Percentiles rank a stretch among this genome's conserved stretches.
These are phyloP conservation scores for Penium margaritaceum DNA, from an alignment of 139 green algal species.

Conservation along the genomic window DNA sequence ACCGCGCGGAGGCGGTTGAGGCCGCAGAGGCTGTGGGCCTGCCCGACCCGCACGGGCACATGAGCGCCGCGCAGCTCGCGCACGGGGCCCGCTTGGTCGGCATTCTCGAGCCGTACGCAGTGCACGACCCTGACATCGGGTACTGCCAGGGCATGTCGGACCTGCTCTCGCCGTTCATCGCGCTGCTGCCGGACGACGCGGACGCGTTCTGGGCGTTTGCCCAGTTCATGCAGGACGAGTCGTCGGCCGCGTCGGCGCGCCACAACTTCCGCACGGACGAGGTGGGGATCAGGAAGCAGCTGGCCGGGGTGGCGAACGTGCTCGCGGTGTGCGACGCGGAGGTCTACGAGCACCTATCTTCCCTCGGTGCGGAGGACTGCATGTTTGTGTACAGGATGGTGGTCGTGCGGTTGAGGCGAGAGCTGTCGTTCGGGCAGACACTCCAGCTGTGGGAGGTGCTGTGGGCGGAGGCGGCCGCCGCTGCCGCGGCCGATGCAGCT, in stretches of 20 bases:
- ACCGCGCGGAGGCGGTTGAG: constrained; percentile 4
- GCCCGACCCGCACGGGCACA: constrained; percentile 24
- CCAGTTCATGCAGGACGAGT: constrained; percentile 37
- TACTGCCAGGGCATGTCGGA: constrained; percentile 87
- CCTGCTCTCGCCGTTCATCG: constrained; percentile 71
- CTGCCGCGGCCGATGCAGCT: background rate
- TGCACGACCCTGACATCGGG: constrained; percentile 69
- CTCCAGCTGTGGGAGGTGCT: constrained; percentile 39
- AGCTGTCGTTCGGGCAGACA: constrained; percentile 60
- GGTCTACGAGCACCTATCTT: constrained; percentile 31
- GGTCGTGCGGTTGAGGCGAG: constrained; percentile 68
- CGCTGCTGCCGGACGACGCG: constrained; percentile 69
- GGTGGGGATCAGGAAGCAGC: constrained; percentile 62
- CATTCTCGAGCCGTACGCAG: constrained; percentile 72
- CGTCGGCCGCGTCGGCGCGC: constrained; percentile 36
- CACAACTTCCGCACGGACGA: constrained; percentile 68
- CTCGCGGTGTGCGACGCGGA: constrained; percentile 52
- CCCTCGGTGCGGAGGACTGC: constrained; percentile 16
- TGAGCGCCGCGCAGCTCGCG: constrained; percentile 18
- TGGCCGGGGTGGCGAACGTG: constrained; percentile 53
- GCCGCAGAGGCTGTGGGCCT: constrained; percentile 21
- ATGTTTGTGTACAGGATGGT: constrained; percentile 46
- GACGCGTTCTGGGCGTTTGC: constrained; percentile 79
- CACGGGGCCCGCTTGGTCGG: constrained; percentile 38
- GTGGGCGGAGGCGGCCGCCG: constrained; percentile 30